Base-by-base conservation (phyloP, 192 early-diverging fungal genomes). In the Coemansia asiatica region DNA sequence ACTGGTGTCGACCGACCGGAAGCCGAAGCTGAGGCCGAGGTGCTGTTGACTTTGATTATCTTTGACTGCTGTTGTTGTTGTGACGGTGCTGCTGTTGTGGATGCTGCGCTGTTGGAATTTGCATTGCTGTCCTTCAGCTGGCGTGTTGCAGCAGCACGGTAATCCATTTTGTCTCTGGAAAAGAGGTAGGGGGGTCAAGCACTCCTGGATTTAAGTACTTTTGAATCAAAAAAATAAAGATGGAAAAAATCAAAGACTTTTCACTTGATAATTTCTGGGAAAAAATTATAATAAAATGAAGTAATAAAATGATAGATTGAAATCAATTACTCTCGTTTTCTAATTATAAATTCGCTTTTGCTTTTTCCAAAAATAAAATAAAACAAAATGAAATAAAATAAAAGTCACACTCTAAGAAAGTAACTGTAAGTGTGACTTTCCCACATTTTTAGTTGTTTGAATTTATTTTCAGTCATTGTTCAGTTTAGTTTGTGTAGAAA, bases 131-230 rank as follows among this genome's bases (percentile, higher is more conserved):
- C 65, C 22, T 79, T 79, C 50, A 74, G 64, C 54, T 63, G 67
- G 38, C 77, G 63, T 19, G 72, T 79, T 33, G 78, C 78, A 25
- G 78, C 78, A 26, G 78, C 78, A 44, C 74, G 73, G 62, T 81
- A 81, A 56, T 81, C 69, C 78, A 81, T 81, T 33, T 38, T 33
- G 56, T 21, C 16, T 9, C 31, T 18, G 13, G 18, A 31, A 33
- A 25, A 12, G 18, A 15, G 4, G 10, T 16, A 16, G 56, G 5
- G 46, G 26, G 46, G n/a, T n/a, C n/a, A 61, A 47, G 25, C 4
- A 8, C 16, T 27, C 2, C 59, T 29, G 3, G 59, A 16, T 25
- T 26, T 48, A 9, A 46, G 22, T 36, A 36, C n/a, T 15, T 36
- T 4, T 18, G 12, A 36, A 36, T 5, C 16, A 6, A 61, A 28